A percentile compares a stretch with the other conserved stretches of the same genome.
These are phyloP conservation scores for Neltuma alba DNA, from an alignment of 306 rosid species.

Conservation along the genomic window DNA sequence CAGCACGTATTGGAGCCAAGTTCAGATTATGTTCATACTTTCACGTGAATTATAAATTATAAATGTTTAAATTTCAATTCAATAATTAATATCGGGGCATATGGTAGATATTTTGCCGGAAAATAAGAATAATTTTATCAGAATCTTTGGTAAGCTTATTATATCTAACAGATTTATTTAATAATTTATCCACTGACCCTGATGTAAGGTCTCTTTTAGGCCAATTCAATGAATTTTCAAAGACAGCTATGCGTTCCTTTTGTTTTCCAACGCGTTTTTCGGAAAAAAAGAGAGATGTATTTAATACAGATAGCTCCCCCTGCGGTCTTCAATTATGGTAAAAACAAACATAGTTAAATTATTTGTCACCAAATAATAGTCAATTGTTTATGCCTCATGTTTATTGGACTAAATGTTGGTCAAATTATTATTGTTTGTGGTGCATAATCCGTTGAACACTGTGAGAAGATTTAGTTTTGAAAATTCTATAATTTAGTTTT, in stretches of 20 bases:
- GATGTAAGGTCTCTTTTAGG: not conserved
- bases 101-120: not conserved
- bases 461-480: too few species aligned
- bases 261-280: constrained; percentile 23
- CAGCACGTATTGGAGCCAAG: not conserved
- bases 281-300: not conserved
- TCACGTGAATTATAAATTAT: not conserved
- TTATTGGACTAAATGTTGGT: too few species aligned
- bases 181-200: not conserved
- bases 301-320: not conserved
- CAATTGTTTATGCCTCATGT: too few species aligned
- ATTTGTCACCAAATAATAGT: not conserved
- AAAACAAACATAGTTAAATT: not conserved
- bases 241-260: not conserved
- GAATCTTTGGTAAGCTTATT: constrained; percentile 9
- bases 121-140: not conserved
- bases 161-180: not conserved
- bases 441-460: too few species aligned
- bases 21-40: not conserved
- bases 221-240: constrained; percentile 21
- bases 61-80: not conserved
- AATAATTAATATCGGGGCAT: not conserved
- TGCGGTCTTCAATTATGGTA: not conserved
- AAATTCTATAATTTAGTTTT: too few species aligned
- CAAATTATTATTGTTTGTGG: too few species aligned